Evolutionary conservation across 1,284 basidiomycete genomes (phyloP), one percentile per base, ranked within the genome.

Genomic region (Golubevia sp.): DNA sequence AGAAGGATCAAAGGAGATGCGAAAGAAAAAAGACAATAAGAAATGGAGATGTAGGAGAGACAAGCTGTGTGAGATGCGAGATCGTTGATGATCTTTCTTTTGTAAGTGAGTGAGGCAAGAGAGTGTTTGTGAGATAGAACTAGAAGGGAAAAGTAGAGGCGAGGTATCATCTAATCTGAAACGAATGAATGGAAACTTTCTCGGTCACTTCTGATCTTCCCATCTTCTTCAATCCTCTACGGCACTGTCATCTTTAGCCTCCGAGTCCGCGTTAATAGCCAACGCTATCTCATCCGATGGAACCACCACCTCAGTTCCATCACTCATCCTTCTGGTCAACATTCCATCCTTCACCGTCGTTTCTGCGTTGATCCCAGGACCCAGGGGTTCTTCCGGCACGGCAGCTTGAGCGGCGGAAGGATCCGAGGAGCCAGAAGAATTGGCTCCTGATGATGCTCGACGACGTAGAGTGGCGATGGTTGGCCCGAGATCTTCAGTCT

Each of bases 221-320:
- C 11, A 44, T 44, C 38, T 18, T 44, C 38, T 44, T 13, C 38
- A 44, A 44, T 44, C 38, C 38, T 44, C 38, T 44, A 44, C 38
- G 38, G 38, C 38, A 44, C 38, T 44, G 11, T 44, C 38, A 18
- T 44, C 18, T 18, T 44, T 44, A 13, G 38, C 18, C 38, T 44
- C 26, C 24, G 27, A 11, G 23, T 21, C 56, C 15, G 20, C 56
- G 7, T 48, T 55, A n/a, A 49, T 23, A 26, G 62, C 68, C 52
- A 79, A 58, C 4, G 77, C 77, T 7, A 68, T 74, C 26, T 83
- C 81, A 53, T 83, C 81, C 26, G 82, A 64, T 23, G 81, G 81
- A 25, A 75, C 81, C 2, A 67, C 66, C 2, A 82, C 77, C 2
- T 59, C 69, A 3, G 66, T 71, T 3, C 79, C 77, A 34, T 80